A percentile compares a stretch with the other conserved stretches of the same genome.
These are phyloP conservation scores for Isoetes engelmannii DNA, from an alignment of 83 land plant species.

Conservation along the genomic window DNA sequence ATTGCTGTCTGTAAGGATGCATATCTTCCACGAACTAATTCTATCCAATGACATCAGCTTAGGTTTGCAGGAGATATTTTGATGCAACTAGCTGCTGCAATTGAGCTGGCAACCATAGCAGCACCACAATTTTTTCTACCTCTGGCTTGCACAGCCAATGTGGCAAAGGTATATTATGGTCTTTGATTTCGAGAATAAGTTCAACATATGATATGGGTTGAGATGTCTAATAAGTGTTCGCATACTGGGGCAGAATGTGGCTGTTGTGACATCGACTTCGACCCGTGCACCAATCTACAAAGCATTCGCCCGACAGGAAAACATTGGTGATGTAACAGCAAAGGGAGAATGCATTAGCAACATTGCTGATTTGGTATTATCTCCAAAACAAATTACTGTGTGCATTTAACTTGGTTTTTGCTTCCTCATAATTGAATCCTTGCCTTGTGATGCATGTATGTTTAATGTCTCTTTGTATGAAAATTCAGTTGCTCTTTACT, in stretches of 20 bases:
- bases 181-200: no score
- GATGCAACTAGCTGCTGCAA: constrained; percentile 93
- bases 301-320: constrained; percentile 92
- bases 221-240: not conserved
- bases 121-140: constrained; percentile 90
- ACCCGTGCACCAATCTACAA: constrained; percentile 98
- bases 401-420: not conserved
- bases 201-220: no score
- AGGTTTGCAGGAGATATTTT: constrained; percentile 83
- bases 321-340: constrained; percentile 98
- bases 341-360: constrained; percentile 98
- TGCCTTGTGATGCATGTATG: not conserved
- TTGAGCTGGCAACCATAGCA: constrained; percentile 86
- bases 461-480: not conserved
- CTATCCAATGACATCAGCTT: constrained; percentile 41
- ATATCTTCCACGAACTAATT: no score
- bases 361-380: constrained; percentile 88
- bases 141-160: constrained; percentile 92
- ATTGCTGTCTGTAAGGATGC: no score
- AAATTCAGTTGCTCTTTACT: not conserved
- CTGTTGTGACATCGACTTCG: constrained; percentile 95
- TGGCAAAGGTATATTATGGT: constrained; percentile 60
- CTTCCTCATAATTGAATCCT: no score
- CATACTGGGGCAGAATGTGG: constrained; percentile 58
- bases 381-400: not conserved